These are phyloP conservation scores for Pseudofabraea citricarpa DNA, from an alignment of 2,329 filamentous ascomycete species.

Conservation along the genomic window DNA sequence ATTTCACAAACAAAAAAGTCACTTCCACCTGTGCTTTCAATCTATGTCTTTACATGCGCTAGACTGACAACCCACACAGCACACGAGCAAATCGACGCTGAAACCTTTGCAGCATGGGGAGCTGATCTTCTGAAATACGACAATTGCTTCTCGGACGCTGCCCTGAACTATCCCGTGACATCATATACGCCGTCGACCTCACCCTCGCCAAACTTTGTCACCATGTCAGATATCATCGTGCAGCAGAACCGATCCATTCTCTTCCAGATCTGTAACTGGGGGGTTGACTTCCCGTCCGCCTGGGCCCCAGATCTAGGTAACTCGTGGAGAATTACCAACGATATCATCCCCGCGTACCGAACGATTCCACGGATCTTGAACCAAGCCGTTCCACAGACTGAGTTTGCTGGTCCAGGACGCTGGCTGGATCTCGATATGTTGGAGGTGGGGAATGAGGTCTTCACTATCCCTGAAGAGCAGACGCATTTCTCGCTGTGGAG, in stretches of 20 bases:
- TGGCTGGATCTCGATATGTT: conserved; percentile 41
- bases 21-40: too few species aligned
- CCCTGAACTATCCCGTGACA: conserved; percentile 29
- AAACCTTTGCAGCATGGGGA: conserved; percentile 24
- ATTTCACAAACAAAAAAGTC: too few species aligned
- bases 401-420: conserved; percentile 31
- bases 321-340: conserved; percentile 36
- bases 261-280: conserved; percentile 38
- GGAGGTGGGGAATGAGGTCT: conserved; percentile 31
- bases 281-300: conserved; percentile 32
- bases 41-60: too few species aligned
- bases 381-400: conserved; percentile 33
- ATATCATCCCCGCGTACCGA: conserved; percentile 34
- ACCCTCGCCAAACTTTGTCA: conserved; percentile 26
- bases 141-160: conserved; percentile 31
- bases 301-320: conserved; percentile 35
- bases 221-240: conserved; percentile 30
- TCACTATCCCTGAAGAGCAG: conserved; percentile 32
- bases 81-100: conserved; percentile 19
- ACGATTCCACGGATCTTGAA: conserved; percentile 35
- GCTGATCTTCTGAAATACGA: conserved; percentile 40
- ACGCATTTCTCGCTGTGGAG: conserved; percentile 38
- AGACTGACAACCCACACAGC: too few species aligned
- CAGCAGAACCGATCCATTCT: conserved; percentile 26
- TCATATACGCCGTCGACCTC: conserved; percentile 30